Base-by-base conservation (phyloP, 371 early-diverging fungal genomes). In the Mortierella sp. region DNA sequence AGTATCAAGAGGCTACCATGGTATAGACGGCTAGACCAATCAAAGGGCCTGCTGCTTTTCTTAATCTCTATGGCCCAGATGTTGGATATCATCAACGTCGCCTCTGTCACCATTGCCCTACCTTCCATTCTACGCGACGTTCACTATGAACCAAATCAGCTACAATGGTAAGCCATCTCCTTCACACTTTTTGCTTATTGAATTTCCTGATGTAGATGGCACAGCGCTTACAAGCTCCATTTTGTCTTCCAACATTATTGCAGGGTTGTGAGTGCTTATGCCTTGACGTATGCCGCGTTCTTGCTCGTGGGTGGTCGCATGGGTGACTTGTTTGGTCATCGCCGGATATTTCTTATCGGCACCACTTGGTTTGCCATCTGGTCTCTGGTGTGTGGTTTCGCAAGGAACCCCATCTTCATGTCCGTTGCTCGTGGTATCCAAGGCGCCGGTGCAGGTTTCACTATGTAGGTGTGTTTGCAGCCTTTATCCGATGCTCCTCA, bases 371-470 rank as follows among this genome's bases (percentile, higher is more conserved):
- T 82, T 39, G 64, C 76, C 3, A 41, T 63, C 12, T 65, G 78
- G 52, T 64, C 78, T 0, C 39, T 78, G 12, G 50, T 80, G 50
- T 69, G 66, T 28, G 82, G 81, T 2, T 72, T 80, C 21, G 69
- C 82, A n/a, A 63, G 76, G 14, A 62, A 72, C 19, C 50, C 60
- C 50, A 72, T 69, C 53, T 63, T 78, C 59, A 63, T 82, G 72
- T 80, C 81, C 17, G 57, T 84, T 9, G 66, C 64, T 17, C 71
- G 82, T 19, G 82, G 78, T 5, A 24, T 83, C n/a, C 75, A 80
- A 56, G 84, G 84, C 2, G 59, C 80, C 19, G 84, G 82, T 14
- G 84, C 84, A 17, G 84, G 83, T 6, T 71, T 76, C 41, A 84
- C 82, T 14, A 80, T 84, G 37, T 34, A 34, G 14, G 37, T 7